Evolutionary conservation across 2,329 filamentous ascomycete species (phyloP), one percentile per base, ranked within the genome.

Genomic region (Daldinia sp.): DNA sequence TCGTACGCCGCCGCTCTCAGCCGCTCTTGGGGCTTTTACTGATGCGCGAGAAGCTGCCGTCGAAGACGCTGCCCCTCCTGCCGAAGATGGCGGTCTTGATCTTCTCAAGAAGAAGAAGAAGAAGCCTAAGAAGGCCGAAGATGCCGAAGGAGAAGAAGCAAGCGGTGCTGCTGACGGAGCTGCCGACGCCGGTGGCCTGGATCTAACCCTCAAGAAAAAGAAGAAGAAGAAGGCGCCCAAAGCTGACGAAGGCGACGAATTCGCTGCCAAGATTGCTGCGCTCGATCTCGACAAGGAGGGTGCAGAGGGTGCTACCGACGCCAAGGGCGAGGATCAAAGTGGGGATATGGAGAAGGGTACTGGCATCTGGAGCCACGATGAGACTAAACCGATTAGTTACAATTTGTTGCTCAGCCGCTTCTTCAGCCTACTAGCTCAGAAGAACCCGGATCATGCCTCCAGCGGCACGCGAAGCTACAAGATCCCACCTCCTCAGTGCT

Each of bases 401-500:
- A 88, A 90, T 77, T 87, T 94, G 71, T 90, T 99, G 57, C 90
- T 98, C 73, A 88, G 87, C 78, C 93, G 96, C 75, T 99, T 99
- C 88, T 99, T 98, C 89, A 91, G 89, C 79, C 92, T 97, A 74
- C 90, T 99, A 72, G 90, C 96, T 82, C 93, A 95, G 83, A 94
- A 97, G 87, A 97, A 99, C 86, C 96, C 96, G 76, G 96, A 99
- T 81, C 92, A 98, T 78, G 91, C 95, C 72, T 92, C 93, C 71
- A 93, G 90, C 80, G 93, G 93, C 74, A 90, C 90, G 78, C 96
- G 94, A 87, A 97, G 92, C 82, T 99, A 98, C 90, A 98, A 98
- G 90, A 99, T 99, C 75, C 96, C 96, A 59, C 96, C 96, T 60
- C 96, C 96, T 57, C 96, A 99, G 86, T 98, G 96, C 85, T 90